Base-by-base conservation (phyloP, 2,329 filamentous ascomycete genomes). In the Trichocomaceae sp. region DNA sequence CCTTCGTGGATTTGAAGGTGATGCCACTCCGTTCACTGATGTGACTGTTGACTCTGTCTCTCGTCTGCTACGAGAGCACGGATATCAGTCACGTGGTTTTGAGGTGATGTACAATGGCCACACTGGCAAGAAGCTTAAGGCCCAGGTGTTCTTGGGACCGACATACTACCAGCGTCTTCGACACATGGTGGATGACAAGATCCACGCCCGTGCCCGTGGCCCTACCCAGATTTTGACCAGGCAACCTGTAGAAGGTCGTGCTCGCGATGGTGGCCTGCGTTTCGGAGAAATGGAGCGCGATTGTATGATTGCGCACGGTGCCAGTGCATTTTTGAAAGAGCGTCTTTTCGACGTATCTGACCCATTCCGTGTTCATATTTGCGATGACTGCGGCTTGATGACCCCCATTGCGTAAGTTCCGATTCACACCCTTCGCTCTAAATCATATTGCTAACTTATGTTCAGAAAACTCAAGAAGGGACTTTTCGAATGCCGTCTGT, bases 271-370 rank as follows among this genome's bases (percentile, higher is more conserved):
- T 81, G 93, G 93, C 79, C 82, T 99, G 45, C 92, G 95, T 70
- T 99, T 99, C 83, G 93, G 93, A 85, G 93, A 99, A 80, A 99
- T 99, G 93, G 95, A 99, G 76, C 92, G 95, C 77, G 95, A 99
- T 83, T 99, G 93, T 72, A 99, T 99, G 93, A 99, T 99, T 78
- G 90, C 95, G n/a, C 95, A 99, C 71, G 93, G 93, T 69, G 93
- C 95, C 3, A 92, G 90, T 53, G 87, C 91, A 1, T 99, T 99
- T 82, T 76, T 99, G 68, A 99, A 99, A 77, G 93, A 99, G 79
- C 84, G 93, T 66, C 76, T 99, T 56, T 96, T 99, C 66, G 92
- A 97, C 71, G 93, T 99, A 50, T 96, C 90, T 52, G 93, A 99
- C 77, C 92, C 93, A 37, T 99, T 97, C 82, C 83, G 91, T 72